Base-by-base conservation (phyloP, 2,329 filamentous ascomycete species). In the Beauveria sp. region DNA sequence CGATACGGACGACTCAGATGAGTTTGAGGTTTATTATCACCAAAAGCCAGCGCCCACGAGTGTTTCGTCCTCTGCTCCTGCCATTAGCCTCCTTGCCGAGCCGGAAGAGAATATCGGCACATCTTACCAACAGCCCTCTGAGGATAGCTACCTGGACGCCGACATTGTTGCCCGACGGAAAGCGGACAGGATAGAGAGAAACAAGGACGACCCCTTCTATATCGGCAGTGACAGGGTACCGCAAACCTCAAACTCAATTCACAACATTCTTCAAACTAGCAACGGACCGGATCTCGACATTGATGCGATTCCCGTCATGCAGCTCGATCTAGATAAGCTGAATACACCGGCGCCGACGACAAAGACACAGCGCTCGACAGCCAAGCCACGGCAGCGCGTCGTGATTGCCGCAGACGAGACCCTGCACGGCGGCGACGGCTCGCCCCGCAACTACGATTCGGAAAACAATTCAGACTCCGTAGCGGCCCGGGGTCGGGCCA, bases 201-300 rank as follows among this genome's bases (percentile, higher is more conserved):
- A 96, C 72, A 89, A 84, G 67, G 93, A 98, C 70, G 95, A 99
- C 69, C 95, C 95, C 0, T 99, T 96, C 73, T 99, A 99, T 70
- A 98, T 99, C 69, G 78, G 75, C 42, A 78, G 75, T 47, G 79
- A 78, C 28, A 76, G 75, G n/a, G 75, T 77, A 0, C 85, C 84
- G 4, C 84, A 85, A 40, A 82, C 83, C 6, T 88, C 88, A 0
- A 93, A 90, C 1, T 90, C 90, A 0, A 86, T 95, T 55, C 89
- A 93, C 69, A 89, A 85, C 65, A 91, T 95, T 62, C 78, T 90
- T 3, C 82, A 85, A 62, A 86, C 81, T 62, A 86, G 85, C 62
- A 93, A 93, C 70, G 88, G 87, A 2, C 86, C 88, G 2, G 88
- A 90, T 50, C 78, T 98, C 9, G 93, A 99, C 70, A 88, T 99